These are phyloP conservation scores for Aspergillus sp. DNA, from an alignment of 2,329 filamentous ascomycete species.

Conservation along the genomic window DNA sequence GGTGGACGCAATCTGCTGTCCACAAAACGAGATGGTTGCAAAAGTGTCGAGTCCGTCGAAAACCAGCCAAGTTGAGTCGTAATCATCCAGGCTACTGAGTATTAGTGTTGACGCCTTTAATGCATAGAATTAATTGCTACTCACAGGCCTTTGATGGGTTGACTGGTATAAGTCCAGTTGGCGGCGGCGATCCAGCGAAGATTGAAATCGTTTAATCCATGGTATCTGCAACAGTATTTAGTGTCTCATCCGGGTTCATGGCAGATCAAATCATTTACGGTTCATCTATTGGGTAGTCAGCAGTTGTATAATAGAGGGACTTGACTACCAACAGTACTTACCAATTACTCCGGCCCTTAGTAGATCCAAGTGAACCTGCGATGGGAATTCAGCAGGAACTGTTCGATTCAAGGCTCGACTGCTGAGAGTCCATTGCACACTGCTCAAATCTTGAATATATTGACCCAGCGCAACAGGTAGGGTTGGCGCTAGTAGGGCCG, in stretches of 20 bases:
- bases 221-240: conserved; percentile 39
- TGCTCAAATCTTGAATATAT: conserved; percentile 45
- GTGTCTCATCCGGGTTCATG: neutral
- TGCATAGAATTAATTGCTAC: conserved; percentile 8
- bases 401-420: conserved; percentile 52
- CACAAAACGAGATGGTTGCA: conserved; percentile 58
- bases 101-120: neutral
- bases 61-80: conserved; percentile 54
- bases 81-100: conserved; percentile 29
- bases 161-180: conserved; percentile 64
- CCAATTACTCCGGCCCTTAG: conserved; percentile 55
- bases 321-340: conserved; percentile 35
- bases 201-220: conserved; percentile 61
- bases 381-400: conserved; percentile 58
- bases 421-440: conserved; percentile 48
- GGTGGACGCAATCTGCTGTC: conserved; percentile 55
- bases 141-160: conserved; percentile 46
- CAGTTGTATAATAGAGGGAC: neutral
- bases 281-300: conserved; percentile 27
- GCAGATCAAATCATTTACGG: conserved; percentile 29
- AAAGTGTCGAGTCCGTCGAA: conserved; percentile 67
- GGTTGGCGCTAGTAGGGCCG: conserved; percentile 20
- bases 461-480: conserved; percentile 24
- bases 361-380: conserved; percentile 62
- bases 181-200: conserved; percentile 59